These are phyloP conservation scores for Fraxinus sp. DNA, from an alignment of 305 asterid species.

Conservation along the genomic window DNA sequence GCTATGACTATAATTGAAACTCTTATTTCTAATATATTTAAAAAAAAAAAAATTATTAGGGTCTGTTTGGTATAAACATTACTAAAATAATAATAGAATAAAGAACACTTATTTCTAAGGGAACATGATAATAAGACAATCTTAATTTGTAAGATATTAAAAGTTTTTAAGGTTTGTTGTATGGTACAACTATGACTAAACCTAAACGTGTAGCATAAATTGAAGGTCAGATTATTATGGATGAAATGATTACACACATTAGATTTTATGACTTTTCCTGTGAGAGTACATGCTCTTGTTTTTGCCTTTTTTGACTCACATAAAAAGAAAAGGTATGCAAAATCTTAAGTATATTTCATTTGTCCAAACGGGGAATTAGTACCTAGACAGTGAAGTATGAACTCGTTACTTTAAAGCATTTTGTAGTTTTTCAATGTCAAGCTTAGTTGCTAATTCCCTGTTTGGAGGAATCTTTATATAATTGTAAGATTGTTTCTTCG, in stretches of 20 bases:
- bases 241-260: constrained; percentile 20
- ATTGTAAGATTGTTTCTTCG: background rate
- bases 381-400: background rate
- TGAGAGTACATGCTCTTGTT: constrained; percentile 19
- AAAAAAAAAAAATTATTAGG: background rate
- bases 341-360: background rate
- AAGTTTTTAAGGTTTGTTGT: background rate
- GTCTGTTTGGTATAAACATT: background rate
- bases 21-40: background rate
- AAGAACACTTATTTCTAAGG: background rate
- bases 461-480: background rate
- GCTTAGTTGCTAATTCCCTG: background rate
- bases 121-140: background rate
- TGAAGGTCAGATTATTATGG: constrained; percentile 11
- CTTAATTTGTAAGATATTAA: background rate
- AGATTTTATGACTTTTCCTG: constrained; percentile 9
- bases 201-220: background rate
- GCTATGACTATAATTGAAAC: background rate
- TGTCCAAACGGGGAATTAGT: background rate
- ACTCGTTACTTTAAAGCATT: background rate
- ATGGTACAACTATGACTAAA: background rate
- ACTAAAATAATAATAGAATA: background rate
- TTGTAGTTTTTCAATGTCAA: background rate
- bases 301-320: constrained; percentile 24
- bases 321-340: background rate